A percentile compares a stretch with the other conserved stretches of the same genome.
Conservation (phyloP, 345 rosid species). For the Pistacia integerrima region DNA sequence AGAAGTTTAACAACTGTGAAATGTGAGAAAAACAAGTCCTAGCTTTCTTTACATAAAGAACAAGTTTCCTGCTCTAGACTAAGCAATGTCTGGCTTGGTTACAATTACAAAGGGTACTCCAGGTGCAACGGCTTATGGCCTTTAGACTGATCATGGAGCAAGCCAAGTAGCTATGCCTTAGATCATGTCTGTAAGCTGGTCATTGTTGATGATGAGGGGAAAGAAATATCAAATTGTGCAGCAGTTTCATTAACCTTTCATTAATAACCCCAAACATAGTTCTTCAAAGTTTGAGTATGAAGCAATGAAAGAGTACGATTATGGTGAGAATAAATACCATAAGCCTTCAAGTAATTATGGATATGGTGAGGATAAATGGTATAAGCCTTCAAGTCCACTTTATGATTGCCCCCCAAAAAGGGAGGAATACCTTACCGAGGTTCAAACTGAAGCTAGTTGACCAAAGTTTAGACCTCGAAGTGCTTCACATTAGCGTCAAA, state of each 20-base stretch:
- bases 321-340: slow-evolving; percentile 17
- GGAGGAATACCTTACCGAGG: slow-evolving; percentile 30
- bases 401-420: slow-evolving; percentile 19
- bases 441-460: slow-evolving; percentile 35
- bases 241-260: slow-evolving; percentile 14
- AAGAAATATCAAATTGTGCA: slow-evolving; percentile 37
- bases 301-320: slow-evolving; percentile 3
- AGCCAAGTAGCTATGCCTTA: slow-evolving; percentile 21
- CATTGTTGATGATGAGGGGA: slow-evolving; percentile 37
- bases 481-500: slow-evolving; percentile 24
- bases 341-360: slow-evolving; percentile 5
- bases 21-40: slow-evolving; percentile 7
- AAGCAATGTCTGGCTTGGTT: slow-evolving; percentile 31
- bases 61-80: neutral
- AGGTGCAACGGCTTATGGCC: slow-evolving; percentile 19
- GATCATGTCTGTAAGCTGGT: slow-evolving; percentile 44
- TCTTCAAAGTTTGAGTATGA: slow-evolving; percentile 19
- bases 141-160: slow-evolving; percentile 17
- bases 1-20: neutral
- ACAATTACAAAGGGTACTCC: slow-evolving; percentile 16
- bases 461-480: slow-evolving; percentile 30
- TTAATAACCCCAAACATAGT: slow-evolving; percentile 16
- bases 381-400: slow-evolving; percentile 23
- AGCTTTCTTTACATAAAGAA: neutral
- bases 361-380: slow-evolving; percentile 18